A percentile compares a stretch with the other conserved stretches of the same genome.
phyloP scores from a whole-genome alignment of 768 basidiomycete species.

The Kondoa subrosea region DNA sequence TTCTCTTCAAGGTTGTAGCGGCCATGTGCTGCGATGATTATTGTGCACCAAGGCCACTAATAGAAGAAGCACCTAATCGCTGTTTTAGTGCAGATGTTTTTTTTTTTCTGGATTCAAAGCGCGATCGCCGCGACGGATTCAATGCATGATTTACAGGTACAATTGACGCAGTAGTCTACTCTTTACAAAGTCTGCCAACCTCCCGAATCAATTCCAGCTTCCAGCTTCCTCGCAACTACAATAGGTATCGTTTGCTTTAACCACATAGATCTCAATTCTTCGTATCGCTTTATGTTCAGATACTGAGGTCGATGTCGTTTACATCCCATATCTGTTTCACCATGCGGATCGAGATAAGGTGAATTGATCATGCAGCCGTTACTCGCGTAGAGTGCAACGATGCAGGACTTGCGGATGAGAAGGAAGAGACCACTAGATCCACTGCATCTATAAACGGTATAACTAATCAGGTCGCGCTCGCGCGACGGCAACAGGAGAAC shows the following conservation, averaged over 20 bases:
- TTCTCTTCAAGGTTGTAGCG: no score
- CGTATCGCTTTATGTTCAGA: constrained; percentile 67
- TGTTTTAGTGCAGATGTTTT: no score
- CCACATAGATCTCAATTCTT: constrained; percentile 83
- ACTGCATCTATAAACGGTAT: constrained; percentile 48
- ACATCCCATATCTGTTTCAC: constrained; percentile 65
- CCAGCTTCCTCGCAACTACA: constrained; percentile 70
- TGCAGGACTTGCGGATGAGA: constrained; percentile 74
- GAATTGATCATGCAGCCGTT: constrained; percentile 77
- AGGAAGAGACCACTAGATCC: constrained; percentile 79
- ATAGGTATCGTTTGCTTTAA: constrained; percentile 77
- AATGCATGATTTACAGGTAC: constrained; percentile 1
- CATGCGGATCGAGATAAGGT: constrained; percentile 85
- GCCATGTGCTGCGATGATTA: no score
- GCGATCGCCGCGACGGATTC: no score
- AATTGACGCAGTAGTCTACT: neutral
- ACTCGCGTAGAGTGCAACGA: constrained; percentile 71
- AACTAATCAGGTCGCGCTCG: neutral
- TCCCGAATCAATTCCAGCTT: constrained; percentile 71
- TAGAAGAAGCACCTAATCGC: no score
- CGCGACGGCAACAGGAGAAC: constrained; percentile 32
- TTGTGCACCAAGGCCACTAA: no score
- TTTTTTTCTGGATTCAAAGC: no score
- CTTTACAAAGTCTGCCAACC: constrained; percentile 72
- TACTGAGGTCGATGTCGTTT: constrained; percentile 45